Conservation (phyloP, 306 rosid genomes). For the Inga leiocalycina region DNA sequence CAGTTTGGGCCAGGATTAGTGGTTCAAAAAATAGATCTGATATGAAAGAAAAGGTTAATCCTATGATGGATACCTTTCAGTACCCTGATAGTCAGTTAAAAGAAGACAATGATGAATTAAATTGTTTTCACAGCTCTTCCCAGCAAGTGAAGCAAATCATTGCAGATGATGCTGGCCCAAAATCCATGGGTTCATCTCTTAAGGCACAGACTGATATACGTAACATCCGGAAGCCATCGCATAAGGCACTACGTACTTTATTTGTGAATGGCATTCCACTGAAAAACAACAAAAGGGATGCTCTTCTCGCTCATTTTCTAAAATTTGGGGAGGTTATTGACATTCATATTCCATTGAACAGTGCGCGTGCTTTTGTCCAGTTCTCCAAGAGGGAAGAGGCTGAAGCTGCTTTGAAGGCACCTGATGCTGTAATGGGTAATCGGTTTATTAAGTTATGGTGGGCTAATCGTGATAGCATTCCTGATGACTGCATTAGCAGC, state of each 20-base stretch:
- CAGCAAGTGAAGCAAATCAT: slow-evolving; percentile 62
- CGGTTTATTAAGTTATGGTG: slow-evolving; percentile 97
- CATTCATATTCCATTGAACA: slow-evolving; percentile 81
- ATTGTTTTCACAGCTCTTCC: slow-evolving; percentile 49
- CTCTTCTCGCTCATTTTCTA: slow-evolving; percentile 88
- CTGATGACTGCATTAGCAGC: slow-evolving; percentile 56
- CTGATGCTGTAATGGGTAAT: slow-evolving; percentile 99
- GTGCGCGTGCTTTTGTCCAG: slow-evolving; percentile 95
- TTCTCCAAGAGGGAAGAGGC: slow-evolving; percentile 98
- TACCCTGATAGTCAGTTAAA: slow-evolving; percentile 60
- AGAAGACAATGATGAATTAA: slow-evolving; percentile 58
- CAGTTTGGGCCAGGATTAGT: slow-evolving; percentile 93
- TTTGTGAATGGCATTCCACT: slow-evolving; percentile 90
- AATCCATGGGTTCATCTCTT: slow-evolving; percentile 50
- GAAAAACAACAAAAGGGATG: slow-evolving; percentile 73
- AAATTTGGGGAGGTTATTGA: slow-evolving; percentile 91
- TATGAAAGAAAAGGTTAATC: slow-evolving; percentile 61
- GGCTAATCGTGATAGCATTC: slow-evolving; percentile 98
- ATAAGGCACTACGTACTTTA: slow-evolving; percentile 87
- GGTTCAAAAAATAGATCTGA: slow-evolving; percentile 68
- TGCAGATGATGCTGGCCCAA: slow-evolving; percentile 60
- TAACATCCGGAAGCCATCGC: slow-evolving; percentile 68
- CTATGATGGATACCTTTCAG: slow-evolving; percentile 53
- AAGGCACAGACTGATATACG: slow-evolving; percentile 62
- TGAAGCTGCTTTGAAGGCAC: slow-evolving; percentile 92